Evolutionary conservation across 2,329 filamentous ascomycete species (phyloP).

Genomic region (Ramularia endophylla): DNA sequence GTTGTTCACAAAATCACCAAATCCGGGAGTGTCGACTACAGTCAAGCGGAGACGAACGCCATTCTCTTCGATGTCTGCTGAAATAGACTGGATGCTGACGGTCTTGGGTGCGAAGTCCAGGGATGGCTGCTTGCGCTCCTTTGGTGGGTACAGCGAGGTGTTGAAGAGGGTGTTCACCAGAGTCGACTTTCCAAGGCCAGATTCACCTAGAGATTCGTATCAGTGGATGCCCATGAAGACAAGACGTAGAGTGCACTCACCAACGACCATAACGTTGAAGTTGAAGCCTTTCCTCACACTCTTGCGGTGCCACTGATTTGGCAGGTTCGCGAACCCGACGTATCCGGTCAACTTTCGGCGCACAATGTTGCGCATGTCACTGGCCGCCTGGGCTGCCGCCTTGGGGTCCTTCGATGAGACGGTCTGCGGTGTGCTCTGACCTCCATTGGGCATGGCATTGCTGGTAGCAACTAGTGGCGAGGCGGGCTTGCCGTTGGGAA

Average conservation of each 20-base stretch:
- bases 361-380: slow-evolving; percentile 82
- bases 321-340: slow-evolving; percentile 96
- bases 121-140: slow-evolving; percentile 96
- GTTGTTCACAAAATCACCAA: slow-evolving; percentile 99
- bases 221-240: slow-evolving; percentile 3
- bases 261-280: slow-evolving; percentile 99
- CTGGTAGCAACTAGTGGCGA: slow-evolving; percentile 54
- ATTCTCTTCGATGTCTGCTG: slow-evolving; percentile 81
- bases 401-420: slow-evolving; percentile 62
- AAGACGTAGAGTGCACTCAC: slow-evolving; percentile 54
- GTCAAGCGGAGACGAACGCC: slow-evolving; percentile 93
- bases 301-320: slow-evolving; percentile 99
- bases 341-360: slow-evolving; percentile 97
- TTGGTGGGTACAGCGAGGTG: slow-evolving; percentile 96
- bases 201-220: slow-evolving; percentile 66
- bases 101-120: slow-evolving; percentile 96
- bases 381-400: slow-evolving; percentile 43
- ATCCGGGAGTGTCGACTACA: slow-evolving; percentile 95
- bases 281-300: slow-evolving; percentile 99
- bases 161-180: slow-evolving; percentile 99
- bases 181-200: slow-evolving; percentile 96
- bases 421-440: slow-evolving; percentile 48
- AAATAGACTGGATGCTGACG: slow-evolving; percentile 50
- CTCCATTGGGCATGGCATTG: slow-evolving; percentile 50
- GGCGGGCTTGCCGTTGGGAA: slow-evolving; percentile 46